Evolutionary conservation across 306 rosid species (phyloP), one percentile per base, ranked within the genome.

Genomic region (Myrica gale): DNA sequence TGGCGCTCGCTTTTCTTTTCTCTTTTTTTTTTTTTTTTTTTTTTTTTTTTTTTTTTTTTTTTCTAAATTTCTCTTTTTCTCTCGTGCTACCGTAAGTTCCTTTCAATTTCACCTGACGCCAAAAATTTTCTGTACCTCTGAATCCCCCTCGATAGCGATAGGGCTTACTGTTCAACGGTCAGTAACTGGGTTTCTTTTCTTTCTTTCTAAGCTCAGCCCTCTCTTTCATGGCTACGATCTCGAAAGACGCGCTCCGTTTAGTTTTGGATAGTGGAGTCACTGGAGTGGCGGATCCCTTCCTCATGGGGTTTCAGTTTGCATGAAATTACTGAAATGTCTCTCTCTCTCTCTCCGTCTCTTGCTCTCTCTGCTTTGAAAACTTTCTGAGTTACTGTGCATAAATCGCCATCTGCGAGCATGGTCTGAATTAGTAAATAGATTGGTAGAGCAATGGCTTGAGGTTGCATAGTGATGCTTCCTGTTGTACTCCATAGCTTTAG

Each of bases 131-230:
- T 69, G 44, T 67, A 16, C 52, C 52, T 83, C 69, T 80, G 80
- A 68, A 80, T 88, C 84, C 85, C 84, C 72, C 79, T 90, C 90
- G 97, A 89, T 47, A 87, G 90, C 45, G 90, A 87, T 89, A 83
- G 86, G 81, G 85, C 82, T 78, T 83, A 77, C 75, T 82, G 71
- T 87, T 83, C 88, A 73, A 48, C 82, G 69, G 78, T 62, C 79
- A 73, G 77, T 53, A 68, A 15, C 55, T 44, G 73, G 73, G 43
- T 78, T 79, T 70, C 51, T 44, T 42, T 53, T 58, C 78, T 74
- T 57, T 61, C 65, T 79, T 69, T 48, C 48, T 72, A 48, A 47
- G 75, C 42, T 11, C 70, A 81, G 53, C 76, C 69, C 76, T 72
- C 65, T 67, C 23, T 72, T 79, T 68, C 87, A 85, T 78, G 94